phyloP scores from a whole-genome alignment of 345 rosid species.

The Carallia brachiata region DNA sequence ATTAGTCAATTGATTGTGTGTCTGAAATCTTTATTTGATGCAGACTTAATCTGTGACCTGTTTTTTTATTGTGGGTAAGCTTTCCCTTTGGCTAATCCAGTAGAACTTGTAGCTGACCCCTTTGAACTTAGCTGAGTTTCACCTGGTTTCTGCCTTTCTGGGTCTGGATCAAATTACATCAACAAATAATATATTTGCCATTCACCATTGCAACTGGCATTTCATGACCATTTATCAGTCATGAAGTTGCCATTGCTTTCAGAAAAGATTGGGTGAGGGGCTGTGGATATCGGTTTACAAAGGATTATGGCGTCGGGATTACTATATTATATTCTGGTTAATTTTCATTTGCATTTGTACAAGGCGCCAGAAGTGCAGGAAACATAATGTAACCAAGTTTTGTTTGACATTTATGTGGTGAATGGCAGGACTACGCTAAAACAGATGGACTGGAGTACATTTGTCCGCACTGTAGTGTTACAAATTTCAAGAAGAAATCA shows the following conservation, averaged over 20 bases:
- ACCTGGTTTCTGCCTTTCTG: background rate
- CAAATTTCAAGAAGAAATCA: constrained; percentile 86
- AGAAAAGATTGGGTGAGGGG: no score
- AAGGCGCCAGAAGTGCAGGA: background rate
- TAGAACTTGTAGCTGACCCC: background rate
- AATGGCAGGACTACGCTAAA: constrained; percentile 90
- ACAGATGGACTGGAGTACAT: constrained; percentile 96
- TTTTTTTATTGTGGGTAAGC: background rate
- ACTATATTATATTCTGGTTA: background rate
- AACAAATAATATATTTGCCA: no score
- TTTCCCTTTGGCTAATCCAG: background rate
- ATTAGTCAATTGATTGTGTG: background rate
- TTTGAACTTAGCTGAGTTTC: background rate
- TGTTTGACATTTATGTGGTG: constrained; percentile 4
- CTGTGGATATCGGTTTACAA: background rate
- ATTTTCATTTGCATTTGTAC: background rate
- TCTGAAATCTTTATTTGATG: background rate
- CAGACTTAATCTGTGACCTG: background rate
- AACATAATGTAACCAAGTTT: no score
- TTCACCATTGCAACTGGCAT: no score
- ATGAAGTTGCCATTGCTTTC: no score
- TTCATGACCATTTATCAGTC: no score
- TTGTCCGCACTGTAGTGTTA: constrained; percentile 87
- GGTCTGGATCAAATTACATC: no score
- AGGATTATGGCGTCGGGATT: background rate